phyloP scores from a whole-genome alignment of 2,329 filamentous ascomycete species.

The Penicillium sp. region DNA sequence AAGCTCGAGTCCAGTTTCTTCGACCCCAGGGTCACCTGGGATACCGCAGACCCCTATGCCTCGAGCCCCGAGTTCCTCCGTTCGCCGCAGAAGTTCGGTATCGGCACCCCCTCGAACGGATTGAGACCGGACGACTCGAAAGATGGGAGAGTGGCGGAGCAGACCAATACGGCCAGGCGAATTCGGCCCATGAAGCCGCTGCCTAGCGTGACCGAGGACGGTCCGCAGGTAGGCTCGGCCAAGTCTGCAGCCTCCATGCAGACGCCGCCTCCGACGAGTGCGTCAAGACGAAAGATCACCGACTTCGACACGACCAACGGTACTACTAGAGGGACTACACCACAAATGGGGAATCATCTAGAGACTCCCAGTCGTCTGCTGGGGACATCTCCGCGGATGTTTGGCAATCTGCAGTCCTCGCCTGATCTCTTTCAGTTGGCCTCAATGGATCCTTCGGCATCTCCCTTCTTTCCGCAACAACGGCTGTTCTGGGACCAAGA shows the following conservation, averaged over 20 bases:
- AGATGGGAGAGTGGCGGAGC: conserved; percentile 23
- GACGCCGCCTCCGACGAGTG: conserved; percentile 59
- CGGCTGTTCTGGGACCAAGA: conserved; percentile 49
- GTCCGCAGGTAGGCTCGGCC: conserved; percentile 32
- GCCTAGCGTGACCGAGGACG: conserved; percentile 27
- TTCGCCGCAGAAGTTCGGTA: conserved; percentile 39
- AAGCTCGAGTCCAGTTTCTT: conserved; percentile 47
- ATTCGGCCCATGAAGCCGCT: conserved; percentile 29
- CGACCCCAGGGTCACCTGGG: conserved; percentile 45
- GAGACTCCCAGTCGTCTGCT: conserved; percentile 45
- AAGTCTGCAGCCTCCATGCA: conserved; percentile 52
- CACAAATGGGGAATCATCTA: conserved; percentile 31
- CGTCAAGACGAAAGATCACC: conserved; percentile 47
- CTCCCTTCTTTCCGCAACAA: conserved; percentile 55
- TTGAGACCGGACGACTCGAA: conserved; percentile 18
- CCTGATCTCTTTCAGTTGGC: conserved; percentile 54
- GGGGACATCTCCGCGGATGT: conserved; percentile 46
- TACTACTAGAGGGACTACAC: conserved; percentile 21
- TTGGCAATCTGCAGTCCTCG: conserved; percentile 53
- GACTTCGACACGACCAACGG: conserved; percentile 27
- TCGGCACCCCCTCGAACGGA: conserved; percentile 33
- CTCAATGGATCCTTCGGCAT: conserved; percentile 51
- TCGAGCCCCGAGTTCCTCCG: conserved; percentile 46
- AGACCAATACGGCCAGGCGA: conserved; percentile 34
- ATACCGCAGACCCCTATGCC: conserved; percentile 45